These are phyloP conservation scores for Thalassiosira hispida DNA, from an alignment of 352 stramenopile species.

Conservation along the genomic window DNA sequence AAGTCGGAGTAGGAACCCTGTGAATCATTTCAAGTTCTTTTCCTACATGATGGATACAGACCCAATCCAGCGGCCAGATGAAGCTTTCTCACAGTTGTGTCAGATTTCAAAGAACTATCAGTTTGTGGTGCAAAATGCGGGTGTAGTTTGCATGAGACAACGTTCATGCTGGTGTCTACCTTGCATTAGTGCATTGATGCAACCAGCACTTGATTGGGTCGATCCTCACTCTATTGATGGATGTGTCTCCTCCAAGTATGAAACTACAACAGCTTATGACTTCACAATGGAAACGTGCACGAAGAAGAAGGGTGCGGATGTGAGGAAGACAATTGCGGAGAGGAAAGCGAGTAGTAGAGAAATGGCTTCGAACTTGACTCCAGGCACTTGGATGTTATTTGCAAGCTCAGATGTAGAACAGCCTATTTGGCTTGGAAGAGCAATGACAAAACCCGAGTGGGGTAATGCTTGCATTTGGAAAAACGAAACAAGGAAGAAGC, in stretches of 20 bases:
- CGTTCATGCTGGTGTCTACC: neutral
- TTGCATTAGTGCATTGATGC: neutral
- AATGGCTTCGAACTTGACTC: neutral
- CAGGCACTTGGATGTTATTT: neutral
- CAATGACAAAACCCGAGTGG: neutral
- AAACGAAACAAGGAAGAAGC: neutral
- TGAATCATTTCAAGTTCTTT: neutral
- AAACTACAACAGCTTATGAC: too few species aligned
- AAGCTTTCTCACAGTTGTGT: neutral
- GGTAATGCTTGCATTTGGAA: neutral
- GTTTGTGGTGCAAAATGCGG: neutral
- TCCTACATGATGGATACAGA: neutral
- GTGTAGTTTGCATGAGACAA: neutral
- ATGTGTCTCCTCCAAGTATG: too few species aligned
- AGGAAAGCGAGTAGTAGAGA: neutral
- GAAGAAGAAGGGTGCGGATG: neutral
- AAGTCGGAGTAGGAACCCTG: neutral
- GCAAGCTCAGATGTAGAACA: neutral
- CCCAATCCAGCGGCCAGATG: neutral
- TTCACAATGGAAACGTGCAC: neutral
- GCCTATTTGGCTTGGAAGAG: slow-evolving; percentile 4
- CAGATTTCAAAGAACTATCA: slow-evolving; percentile 2
- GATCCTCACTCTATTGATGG: too few species aligned
- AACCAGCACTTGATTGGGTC: too few species aligned
- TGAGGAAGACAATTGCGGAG: neutral